A percentile compares a stretch with the other conserved stretches of the same genome.
phyloP scores from a whole-genome alignment of 331 rosid genomes.

The Spiraea crenata region DNA sequence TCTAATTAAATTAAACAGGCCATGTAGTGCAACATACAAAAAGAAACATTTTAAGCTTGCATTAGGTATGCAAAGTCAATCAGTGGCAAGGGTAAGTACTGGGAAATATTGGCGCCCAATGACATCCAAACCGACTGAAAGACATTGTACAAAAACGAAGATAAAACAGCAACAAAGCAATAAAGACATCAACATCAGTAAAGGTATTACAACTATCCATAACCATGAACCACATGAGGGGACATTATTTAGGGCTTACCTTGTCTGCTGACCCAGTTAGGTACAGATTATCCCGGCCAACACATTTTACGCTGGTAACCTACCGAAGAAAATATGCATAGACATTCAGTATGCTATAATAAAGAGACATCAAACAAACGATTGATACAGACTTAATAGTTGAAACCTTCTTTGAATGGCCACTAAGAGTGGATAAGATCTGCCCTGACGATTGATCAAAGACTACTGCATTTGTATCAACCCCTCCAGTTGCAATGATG shows the following conservation, averaged over 20 bases:
- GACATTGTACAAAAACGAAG: background rate
- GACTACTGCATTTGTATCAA: slow-evolving; percentile 88
- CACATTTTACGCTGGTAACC: slow-evolving; percentile 92
- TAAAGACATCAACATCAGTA: too few relatives aligned
- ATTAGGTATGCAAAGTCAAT: background rate
- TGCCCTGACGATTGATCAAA: slow-evolving; percentile 91
- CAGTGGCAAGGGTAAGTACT: background rate
- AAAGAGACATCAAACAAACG: background rate
- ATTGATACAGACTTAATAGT: slow-evolving; percentile 11
- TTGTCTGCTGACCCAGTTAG: slow-evolving; percentile 88
- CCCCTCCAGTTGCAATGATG: slow-evolving; percentile 88
- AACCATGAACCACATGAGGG: background rate
- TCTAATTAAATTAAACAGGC: background rate
- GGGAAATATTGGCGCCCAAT: background rate
- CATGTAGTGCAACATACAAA: background rate
- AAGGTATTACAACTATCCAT: background rate
- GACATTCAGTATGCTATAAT: slow-evolving; percentile 9
- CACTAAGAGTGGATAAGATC: slow-evolving; percentile 84
- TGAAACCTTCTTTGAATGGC: slow-evolving; percentile 93
- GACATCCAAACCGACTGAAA: background rate
- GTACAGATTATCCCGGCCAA: slow-evolving; percentile 62
- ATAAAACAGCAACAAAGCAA: background rate
- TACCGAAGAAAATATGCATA: slow-evolving; percentile 28
- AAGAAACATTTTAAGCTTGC: background rate
- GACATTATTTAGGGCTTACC: slow-evolving; percentile 38